These are phyloP conservation scores for Blumeria hordei DNA, from an alignment of 2,329 filamentous ascomycete genomes.

Conservation along the genomic window DNA sequence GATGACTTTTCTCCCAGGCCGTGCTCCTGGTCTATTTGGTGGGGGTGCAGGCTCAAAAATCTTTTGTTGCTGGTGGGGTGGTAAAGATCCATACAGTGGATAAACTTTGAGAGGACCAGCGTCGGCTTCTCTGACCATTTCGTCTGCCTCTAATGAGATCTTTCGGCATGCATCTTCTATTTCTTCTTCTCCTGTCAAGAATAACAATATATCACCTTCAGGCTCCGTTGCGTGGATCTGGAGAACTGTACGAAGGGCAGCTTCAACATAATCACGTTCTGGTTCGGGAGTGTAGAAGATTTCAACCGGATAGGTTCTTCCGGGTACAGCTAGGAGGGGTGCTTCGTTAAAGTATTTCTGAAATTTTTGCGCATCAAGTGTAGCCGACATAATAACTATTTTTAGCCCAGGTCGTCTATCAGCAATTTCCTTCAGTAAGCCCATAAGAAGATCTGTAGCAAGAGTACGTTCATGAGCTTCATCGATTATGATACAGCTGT, in stretches of 20 bases:
- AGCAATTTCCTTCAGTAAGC: slow-evolving; percentile 76
- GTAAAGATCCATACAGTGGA: slow-evolving; percentile 79
- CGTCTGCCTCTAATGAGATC: slow-evolving; percentile 72
- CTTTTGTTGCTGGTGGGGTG: slow-evolving; percentile 75
- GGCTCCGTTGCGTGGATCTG: slow-evolving; percentile 88
- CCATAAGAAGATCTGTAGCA: slow-evolving; percentile 93
- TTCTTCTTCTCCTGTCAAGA: slow-evolving; percentile 93
- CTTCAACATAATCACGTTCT: slow-evolving; percentile 90
- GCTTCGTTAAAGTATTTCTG: slow-evolving; percentile 93
- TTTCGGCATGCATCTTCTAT: slow-evolving; percentile 93
- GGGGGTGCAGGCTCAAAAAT: slow-evolving; percentile 81
- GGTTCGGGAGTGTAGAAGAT: slow-evolving; percentile 96
- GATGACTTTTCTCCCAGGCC: slow-evolving; percentile 80
- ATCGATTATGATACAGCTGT: slow-evolving; percentile 95
- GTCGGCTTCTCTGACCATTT: slow-evolving; percentile 76
- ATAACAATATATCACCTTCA: slow-evolving; percentile 81
- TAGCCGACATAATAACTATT: slow-evolving; percentile 97
- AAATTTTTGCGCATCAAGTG: slow-evolving; percentile 92
- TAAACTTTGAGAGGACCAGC: slow-evolving; percentile 78
- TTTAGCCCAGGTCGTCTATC: slow-evolving; percentile 69
- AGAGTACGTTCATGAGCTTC: slow-evolving; percentile 96
- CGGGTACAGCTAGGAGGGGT: slow-evolving; percentile 77
- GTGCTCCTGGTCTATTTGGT: slow-evolving; percentile 47
- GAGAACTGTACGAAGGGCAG: slow-evolving; percentile 76
- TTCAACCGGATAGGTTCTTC: slow-evolving; percentile 87